Conservation (phyloP, 1,284 basidiomycete species). For the Psilocybe mexicana region DNA sequence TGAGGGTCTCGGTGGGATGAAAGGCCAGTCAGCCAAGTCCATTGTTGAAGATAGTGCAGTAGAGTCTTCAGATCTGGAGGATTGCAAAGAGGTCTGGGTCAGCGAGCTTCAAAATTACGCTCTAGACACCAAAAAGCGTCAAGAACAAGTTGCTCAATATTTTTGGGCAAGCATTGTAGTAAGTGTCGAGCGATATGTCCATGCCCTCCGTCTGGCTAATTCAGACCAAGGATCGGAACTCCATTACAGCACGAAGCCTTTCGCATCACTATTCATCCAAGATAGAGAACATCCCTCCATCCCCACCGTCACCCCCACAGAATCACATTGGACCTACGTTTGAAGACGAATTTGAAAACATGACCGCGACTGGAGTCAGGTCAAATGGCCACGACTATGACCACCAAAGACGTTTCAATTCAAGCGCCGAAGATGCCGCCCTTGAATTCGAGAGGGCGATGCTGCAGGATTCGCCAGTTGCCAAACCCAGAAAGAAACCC, state of each 20-base stretch:
- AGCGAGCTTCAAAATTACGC: conserved; percentile 67
- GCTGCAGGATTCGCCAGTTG: conserved; percentile 32
- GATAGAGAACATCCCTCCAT: conserved; percentile 60
- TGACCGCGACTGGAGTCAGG: conserved; percentile 18
- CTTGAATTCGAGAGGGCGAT: conserved; percentile 40
- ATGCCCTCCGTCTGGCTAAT: conserved; percentile 16
- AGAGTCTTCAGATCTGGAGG: conserved; percentile 74
- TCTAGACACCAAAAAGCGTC: conserved; percentile 68
- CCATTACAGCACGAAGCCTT: conserved; percentile 55
- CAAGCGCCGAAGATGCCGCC: conserved; percentile 38
- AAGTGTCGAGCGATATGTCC: conserved; percentile 21
- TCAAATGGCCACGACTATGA: conserved; percentile 25
- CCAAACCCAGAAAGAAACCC: conserved; percentile 35
- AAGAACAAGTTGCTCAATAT: conserved; percentile 67
- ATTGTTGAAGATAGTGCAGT: conserved; percentile 49
- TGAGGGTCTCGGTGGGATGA: conserved; percentile 23
- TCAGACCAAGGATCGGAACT: conserved; percentile 60
- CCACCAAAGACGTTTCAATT: conserved; percentile 27
- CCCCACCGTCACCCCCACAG: conserved; percentile 48
- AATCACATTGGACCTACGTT: conserved; percentile 27
- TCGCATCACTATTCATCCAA: conserved; percentile 66
- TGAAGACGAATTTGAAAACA: conserved; percentile 40
- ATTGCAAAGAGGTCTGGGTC: conserved; percentile 74
- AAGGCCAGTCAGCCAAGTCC: conserved; percentile 16
- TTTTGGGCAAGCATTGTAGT: conserved; percentile 68